Percentiles rank a stretch among this genome's conserved stretches.
These are phyloP conservation scores for Phytomonas sp. DNA, from an alignment of 208 protist species.

Conservation along the genomic window DNA sequence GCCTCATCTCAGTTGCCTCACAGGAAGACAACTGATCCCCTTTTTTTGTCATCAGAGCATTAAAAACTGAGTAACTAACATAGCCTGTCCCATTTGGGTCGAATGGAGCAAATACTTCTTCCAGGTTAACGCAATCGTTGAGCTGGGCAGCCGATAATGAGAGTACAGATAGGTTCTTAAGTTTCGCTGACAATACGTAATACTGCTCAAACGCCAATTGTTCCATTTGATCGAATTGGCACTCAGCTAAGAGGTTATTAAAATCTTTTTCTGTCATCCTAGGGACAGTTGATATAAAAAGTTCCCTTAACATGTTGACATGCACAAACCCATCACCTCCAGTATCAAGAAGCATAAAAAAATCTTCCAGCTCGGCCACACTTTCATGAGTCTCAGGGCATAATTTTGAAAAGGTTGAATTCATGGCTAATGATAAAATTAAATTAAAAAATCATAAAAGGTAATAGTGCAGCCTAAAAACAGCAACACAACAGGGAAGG, in stretches of 20 bases:
- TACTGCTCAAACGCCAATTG: slow-evolving; percentile 61
- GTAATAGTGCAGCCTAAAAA: not conserved
- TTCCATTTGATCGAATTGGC: slow-evolving; percentile 22
- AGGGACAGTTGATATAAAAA: slow-evolving; percentile 24
- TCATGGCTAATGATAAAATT: not conserved
- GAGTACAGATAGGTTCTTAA: slow-evolving; percentile 10
- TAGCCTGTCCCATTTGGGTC: slow-evolving; percentile 36
- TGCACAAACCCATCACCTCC: slow-evolving; percentile 33
- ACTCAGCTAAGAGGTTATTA: slow-evolving; percentile 21
- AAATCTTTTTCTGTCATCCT: slow-evolving; percentile 21
- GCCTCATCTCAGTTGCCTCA: slow-evolving; percentile 31
- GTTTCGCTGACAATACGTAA: slow-evolving; percentile 28
- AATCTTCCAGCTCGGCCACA: slow-evolving; percentile 52
- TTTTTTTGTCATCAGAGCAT: slow-evolving; percentile 45
- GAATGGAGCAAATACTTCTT: slow-evolving; percentile 32
- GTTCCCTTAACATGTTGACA: slow-evolving; percentile 21
- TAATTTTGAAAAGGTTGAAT: slow-evolving; percentile 5
- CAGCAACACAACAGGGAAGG: not conserved
- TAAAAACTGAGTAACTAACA: slow-evolving; percentile 38
- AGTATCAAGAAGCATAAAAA: slow-evolving; percentile 39
- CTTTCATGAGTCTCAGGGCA: slow-evolving; percentile 29
- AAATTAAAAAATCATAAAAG: slow-evolving; percentile 9
- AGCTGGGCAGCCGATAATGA: slow-evolving; percentile 1
- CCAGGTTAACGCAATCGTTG: slow-evolving; percentile 11
- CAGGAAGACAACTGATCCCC: slow-evolving; percentile 23